Percentiles rank a stretch among this genome's conserved stretches.
These are phyloP conservation scores for Hypomyces rosellus DNA, from an alignment of 2,329 filamentous ascomycete species.

Conservation along the genomic window DNA sequence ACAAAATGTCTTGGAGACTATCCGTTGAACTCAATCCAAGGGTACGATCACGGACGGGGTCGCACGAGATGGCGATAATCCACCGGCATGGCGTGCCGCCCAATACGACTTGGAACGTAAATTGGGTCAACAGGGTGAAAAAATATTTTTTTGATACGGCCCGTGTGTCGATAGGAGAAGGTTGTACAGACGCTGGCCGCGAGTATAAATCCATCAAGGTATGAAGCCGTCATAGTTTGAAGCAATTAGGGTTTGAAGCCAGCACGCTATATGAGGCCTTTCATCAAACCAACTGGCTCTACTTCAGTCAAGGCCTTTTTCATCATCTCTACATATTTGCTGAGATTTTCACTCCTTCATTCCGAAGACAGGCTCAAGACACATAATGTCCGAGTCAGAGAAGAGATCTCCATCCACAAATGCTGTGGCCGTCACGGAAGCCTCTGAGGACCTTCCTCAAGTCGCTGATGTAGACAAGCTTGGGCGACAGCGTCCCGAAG, in stretches of 20 bases:
- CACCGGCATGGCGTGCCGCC: background rate
- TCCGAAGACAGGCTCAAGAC: background rate
- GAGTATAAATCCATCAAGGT: too few species aligned
- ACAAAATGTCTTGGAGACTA: background rate
- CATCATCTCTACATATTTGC: background rate
- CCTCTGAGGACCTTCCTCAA: constrained; percentile 12
- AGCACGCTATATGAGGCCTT: too few species aligned
- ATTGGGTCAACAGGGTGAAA: too few species aligned
- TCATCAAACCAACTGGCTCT: too few species aligned
- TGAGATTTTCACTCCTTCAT: background rate
- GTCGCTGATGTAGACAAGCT: constrained; percentile 43
- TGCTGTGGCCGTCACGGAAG: constrained; percentile 9
- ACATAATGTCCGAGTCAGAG: constrained; percentile 5
- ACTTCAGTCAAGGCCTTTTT: too few species aligned
- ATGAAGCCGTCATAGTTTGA: too few species aligned
- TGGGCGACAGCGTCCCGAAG: constrained; percentile 51
- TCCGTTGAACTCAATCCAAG: background rate
- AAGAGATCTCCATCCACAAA: constrained; percentile 8
- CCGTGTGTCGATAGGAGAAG: background rate
- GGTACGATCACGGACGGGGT: background rate
- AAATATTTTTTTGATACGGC: background rate
- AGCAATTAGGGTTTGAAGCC: too few species aligned
- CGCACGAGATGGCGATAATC: background rate
- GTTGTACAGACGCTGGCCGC: background rate
- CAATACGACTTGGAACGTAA: background rate